Base-by-base conservation (phyloP, 2,329 filamentous ascomycete species). In the Sporothrix euskadiensis region DNA sequence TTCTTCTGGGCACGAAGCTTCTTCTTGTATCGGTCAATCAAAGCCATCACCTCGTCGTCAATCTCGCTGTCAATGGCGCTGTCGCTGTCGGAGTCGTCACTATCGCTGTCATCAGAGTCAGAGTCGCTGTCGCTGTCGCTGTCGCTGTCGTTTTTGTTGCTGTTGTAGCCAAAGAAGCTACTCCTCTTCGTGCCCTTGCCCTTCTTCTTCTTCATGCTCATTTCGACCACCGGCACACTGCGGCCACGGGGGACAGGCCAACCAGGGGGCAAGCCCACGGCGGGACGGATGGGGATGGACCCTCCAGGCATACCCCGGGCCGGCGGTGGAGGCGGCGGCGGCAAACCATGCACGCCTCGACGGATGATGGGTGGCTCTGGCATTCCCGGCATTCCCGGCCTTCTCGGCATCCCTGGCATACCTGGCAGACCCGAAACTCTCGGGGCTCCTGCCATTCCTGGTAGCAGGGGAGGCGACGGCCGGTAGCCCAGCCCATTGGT, bases 31-130 rank as follows among this genome's bases (percentile, higher is more conserved):
- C 16, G 30, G 9, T 10, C 57, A 19, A 16, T 14, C 32, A 30
- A 10, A 30, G 32, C 12, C 9, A 26, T 12, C 49, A 35, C n/a
- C 1, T 26, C 26, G 41, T 39, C 12, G 41, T 22, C 41, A 41
- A 41, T 71, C 9, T 61, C 22, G 35, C n/a, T 41, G 30, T 49
- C 30, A 35, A 68, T 70, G 8, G 12, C 39, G 30, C 73, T 73
- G 49, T n/a, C 30, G 61, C 30, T 44, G 30, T 10, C 14, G 44
- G 26, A 54, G 68, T 19, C 22, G 4, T 39, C 39, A 7, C 14
- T 35, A 44, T 14, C 35, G 10, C 65, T 61, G 22, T 32, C 44
- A 22, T 59, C 57, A 26, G 26, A 26, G 47, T n/a, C 30, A 59
- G 39, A 52, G 26, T 9, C 14, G 41, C 35, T 61, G 68, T 19